Evolutionary conservation across 1,284 basidiomycete species (phyloP).

Genomic region (Malassezia sp.): DNA sequence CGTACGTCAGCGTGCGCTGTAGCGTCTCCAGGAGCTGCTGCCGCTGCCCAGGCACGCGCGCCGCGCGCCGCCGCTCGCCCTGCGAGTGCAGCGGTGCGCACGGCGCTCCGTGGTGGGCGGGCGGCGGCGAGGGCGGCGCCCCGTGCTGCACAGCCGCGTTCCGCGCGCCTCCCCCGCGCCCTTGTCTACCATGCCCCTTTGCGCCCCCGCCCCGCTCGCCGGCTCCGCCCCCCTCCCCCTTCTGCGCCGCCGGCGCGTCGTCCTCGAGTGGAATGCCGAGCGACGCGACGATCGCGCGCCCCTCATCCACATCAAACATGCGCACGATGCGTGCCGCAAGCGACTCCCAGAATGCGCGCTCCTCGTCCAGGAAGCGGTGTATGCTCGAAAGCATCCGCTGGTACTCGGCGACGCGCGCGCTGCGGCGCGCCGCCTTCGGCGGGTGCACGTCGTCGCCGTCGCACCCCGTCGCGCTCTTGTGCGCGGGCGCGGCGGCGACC

Average conservation of each 20-base stretch:
- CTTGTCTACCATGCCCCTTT: too few relatives aligned
- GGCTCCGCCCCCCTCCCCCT: too few relatives aligned
- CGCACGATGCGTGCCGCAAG: slow-evolving; percentile 29
- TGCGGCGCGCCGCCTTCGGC: slow-evolving; percentile 12
- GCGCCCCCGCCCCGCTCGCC: too few relatives aligned
- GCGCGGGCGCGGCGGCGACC: slow-evolving; percentile 14
- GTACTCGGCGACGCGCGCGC: slow-evolving; percentile 21
- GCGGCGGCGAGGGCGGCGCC: too few relatives aligned
- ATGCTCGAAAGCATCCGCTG: slow-evolving; percentile 21
- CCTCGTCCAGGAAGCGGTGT: slow-evolving; percentile 30
- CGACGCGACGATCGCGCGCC: slow-evolving; percentile 20
- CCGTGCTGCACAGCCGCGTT: neutral
- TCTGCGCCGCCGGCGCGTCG: too few relatives aligned
- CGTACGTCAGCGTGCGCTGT: slow-evolving; percentile 61
- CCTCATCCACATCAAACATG: slow-evolving; percentile 33
- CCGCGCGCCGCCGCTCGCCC: neutral
- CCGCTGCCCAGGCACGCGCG: neutral
- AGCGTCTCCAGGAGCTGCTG: slow-evolving; percentile 5
- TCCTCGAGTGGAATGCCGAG: slow-evolving; percentile 28
- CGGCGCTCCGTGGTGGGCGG: too few relatives aligned
- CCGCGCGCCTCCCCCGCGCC: neutral
- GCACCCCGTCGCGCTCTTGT: slow-evolving; percentile 5
- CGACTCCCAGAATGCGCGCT: slow-evolving; percentile 36
- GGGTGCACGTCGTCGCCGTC: slow-evolving; percentile 3
- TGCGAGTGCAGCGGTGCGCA: neutral